phyloP scores from a whole-genome alignment of 805 yeast genomes.

The Huiozyma naganishii region DNA sequence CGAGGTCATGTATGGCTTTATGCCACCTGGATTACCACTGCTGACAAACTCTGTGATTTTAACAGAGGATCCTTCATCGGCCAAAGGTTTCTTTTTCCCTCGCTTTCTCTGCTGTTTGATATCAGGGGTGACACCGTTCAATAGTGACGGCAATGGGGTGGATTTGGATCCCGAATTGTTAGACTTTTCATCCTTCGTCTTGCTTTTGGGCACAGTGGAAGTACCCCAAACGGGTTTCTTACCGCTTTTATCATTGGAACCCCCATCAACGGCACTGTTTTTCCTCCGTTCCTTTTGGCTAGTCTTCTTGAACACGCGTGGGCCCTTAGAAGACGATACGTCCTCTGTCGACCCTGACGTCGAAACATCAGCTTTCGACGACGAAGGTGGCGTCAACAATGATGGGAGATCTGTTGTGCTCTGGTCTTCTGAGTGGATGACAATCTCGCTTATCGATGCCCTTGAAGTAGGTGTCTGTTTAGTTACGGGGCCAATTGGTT shows the following conservation, averaged over 20 bases:
- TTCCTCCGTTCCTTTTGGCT: conserved; percentile 23
- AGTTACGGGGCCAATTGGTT: not conserved
- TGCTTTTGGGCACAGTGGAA: not conserved
- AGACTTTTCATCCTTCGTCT: not conserved
- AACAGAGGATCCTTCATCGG: not conserved
- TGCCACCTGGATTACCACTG: conserved; percentile 14
- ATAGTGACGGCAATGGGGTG: conserved; percentile 15
- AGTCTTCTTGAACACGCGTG: conserved; percentile 17
- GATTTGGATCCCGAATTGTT: not conserved
- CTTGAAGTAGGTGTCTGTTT: not conserved
- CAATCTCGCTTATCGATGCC: conserved; percentile 5
- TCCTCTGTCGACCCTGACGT: not conserved
- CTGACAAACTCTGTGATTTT: conserved; percentile 14
- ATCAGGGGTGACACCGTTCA: conserved; percentile 2
- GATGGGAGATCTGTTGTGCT: conserved; percentile 9
- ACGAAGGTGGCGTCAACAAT: conserved; percentile 9
- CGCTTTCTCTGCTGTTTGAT: conserved; percentile 1
- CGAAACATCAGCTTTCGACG: not conserved
- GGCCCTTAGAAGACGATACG: conserved; percentile 5
- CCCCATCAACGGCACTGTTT: conserved; percentile 1
- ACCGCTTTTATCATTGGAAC: not conserved
- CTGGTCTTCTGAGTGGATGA: conserved; percentile 8
- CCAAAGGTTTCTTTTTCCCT: not conserved
- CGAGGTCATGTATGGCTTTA: conserved; percentile 10
- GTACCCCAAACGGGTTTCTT: conserved; percentile 18